These are phyloP conservation scores for Aschersonia sp. DNA, from an alignment of 2,329 filamentous ascomycete species.

Conservation along the genomic window DNA sequence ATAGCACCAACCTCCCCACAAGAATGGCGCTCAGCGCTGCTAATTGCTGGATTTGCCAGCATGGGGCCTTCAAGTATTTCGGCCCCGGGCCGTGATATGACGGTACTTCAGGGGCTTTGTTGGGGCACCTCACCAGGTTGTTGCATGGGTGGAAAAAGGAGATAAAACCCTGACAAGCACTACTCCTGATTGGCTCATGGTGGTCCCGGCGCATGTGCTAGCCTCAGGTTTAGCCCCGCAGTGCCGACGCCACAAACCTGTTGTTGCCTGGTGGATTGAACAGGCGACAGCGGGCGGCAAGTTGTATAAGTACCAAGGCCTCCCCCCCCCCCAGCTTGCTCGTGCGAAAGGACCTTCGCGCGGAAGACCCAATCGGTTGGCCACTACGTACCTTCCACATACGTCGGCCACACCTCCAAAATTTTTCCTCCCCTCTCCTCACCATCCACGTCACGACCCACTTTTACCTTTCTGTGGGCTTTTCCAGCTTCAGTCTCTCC, in stretches of 20 bases:
- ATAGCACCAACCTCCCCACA: neutral
- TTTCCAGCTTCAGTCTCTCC: slow-evolving; percentile 3
- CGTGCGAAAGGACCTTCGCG: slow-evolving; percentile 31
- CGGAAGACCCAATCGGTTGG: slow-evolving; percentile 41
- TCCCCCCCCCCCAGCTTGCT: slow-evolving; percentile 35
- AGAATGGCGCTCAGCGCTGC: neutral
- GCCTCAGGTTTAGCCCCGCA: slow-evolving; percentile 22
- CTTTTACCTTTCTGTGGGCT: slow-evolving; percentile 9
- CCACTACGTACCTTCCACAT: slow-evolving; percentile 33
- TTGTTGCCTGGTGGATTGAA: slow-evolving; percentile 28
- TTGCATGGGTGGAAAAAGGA: slow-evolving; percentile 17
- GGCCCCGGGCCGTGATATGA: slow-evolving; percentile 14
- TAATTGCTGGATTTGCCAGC: neutral
- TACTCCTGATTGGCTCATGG: slow-evolving; percentile 22
- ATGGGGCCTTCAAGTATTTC: slow-evolving; percentile 5
- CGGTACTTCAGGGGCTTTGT: slow-evolving; percentile 23
- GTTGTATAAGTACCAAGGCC: slow-evolving; percentile 41
- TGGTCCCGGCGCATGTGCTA: slow-evolving; percentile 19
- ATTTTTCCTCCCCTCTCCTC: slow-evolving; percentile 10
- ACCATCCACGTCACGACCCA: slow-evolving; percentile 17
- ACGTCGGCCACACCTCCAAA: slow-evolving; percentile 27
- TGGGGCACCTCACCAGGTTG: slow-evolving; percentile 16
- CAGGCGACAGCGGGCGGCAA: slow-evolving; percentile 19
- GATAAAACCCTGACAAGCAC: slow-evolving; percentile 21
- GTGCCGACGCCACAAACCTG: slow-evolving; percentile 28